Evolutionary conservation across 2,329 filamentous ascomycete genomes (phyloP), one percentile per base, ranked within the genome.

Genomic region (Mycosphaerella sp.): DNA sequence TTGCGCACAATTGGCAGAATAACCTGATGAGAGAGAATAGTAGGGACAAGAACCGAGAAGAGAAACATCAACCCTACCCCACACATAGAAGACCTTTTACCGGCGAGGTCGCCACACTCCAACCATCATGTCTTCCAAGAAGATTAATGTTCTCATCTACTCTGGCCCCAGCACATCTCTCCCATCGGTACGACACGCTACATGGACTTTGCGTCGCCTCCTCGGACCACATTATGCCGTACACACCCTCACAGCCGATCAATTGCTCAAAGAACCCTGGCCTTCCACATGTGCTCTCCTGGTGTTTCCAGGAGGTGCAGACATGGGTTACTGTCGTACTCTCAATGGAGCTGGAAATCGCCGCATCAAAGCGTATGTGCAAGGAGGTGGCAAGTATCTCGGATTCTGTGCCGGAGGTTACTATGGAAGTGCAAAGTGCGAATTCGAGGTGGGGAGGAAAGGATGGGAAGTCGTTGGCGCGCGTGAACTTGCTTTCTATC

Each of bases 321-420:
- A 98, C 67, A 78, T 95, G 48, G 89, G 87, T 47, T 98, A 96
- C 71, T 95, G 91, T 70, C 84, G 87, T 29, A 84, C 83, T 2
- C 79, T 98, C 59, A 93, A 97, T 69, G 93, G 93, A 36, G 78
- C 83, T 49, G 93, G 92, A 1, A 98, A 97, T 70, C 80, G 86
- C 36, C 80, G 82, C 60, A 96, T 98, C 69, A 76, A 79, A 52
- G 85, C 92, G 62, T 98, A 87, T 66, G 89, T 98, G 47, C 86
- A 89, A 55, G 79, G 82, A 31, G 93, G 93, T 29, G 93, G 93
- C 12, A 77, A 81, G 0, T 98, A 93, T 67, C 79, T 98, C 1
- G 93, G 93, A 0, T 85, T 98, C 64, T 98, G 93, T 68, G 93
- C 93, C 2, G 93, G 93, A 4, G 93, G 87, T 9, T 98, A 98